Base-by-base conservation (phyloP, 208 protist species). In the Acanthamoeba castellanii region DNA sequence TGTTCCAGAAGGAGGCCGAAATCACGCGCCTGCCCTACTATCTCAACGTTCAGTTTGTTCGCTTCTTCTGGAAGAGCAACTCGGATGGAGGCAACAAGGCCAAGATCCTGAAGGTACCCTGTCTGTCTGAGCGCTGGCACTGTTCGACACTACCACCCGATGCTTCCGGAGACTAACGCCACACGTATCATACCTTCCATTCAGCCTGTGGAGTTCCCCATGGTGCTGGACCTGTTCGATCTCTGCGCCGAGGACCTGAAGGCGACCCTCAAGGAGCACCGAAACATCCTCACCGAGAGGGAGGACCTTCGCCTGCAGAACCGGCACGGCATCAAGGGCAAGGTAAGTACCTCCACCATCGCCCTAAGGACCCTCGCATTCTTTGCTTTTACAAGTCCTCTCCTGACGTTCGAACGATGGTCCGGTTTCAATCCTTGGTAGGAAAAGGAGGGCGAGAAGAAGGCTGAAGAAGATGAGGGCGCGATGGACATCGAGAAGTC, bases 61-160 rank as follows among this genome's bases (percentile, higher is more conserved):
- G 97, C 55, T 98, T 98, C 96, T 57, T 84, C 42, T 98, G 97
- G 97, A 97, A 97, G 68, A 72, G 90, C 25, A 47, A 47, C 22
- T 32, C 32, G 42, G 81, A 96, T 18, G 93, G 61, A 20, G 85
- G 95, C 20, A 88, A 95, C 13, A 96, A 96, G 45, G 94, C 96
- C n/a, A 98, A 98, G 92, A 96, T 98, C 81, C 76, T 97, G 61
- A 96, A 74, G 82, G 76, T 95, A 57, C 25, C 74, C 70, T 27
- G 22, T n/a, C 42, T 22, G 34, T 87, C 47, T 25, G 25, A 42
- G 45, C 50, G 59, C 5, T 5, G 14, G 16, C 11, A 5, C 52
- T 57, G 16, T 0, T 11, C 52, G 14, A 9, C 34, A 92, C 9
- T 16, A 0, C 6, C 1, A 6, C 13, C 82, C 11, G 70, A 16